These are phyloP conservation scores for Fusarium ambrosium DNA, from an alignment of 2,329 filamentous ascomycete genomes.

Conservation along the genomic window DNA sequence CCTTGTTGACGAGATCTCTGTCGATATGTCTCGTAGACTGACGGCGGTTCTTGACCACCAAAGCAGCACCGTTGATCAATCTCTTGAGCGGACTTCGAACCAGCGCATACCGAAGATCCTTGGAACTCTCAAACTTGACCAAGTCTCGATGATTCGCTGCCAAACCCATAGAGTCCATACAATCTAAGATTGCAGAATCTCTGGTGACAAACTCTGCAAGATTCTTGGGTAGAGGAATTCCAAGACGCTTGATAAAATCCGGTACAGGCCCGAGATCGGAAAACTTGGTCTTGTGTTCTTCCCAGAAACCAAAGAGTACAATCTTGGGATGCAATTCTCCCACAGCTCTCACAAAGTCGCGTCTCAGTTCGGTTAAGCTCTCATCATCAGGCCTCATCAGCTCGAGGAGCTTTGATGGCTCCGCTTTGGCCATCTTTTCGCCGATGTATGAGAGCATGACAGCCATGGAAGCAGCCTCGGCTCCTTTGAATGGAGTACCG, in stretches of 20 bases:
- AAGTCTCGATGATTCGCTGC: constrained; percentile 56
- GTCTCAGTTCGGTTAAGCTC: constrained; percentile 52
- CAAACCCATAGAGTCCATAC: constrained; percentile 53
- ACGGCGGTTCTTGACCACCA: constrained; percentile 54
- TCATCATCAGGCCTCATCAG: constrained; percentile 58
- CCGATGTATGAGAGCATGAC: constrained; percentile 54
- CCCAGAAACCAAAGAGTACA: constrained; percentile 56
- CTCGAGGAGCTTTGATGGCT: constrained; percentile 55
- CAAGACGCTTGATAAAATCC: constrained; percentile 39
- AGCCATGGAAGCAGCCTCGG: constrained; percentile 53
- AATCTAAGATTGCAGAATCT: constrained; percentile 56
- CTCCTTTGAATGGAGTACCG: constrained; percentile 57
- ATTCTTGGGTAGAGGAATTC: constrained; percentile 48
- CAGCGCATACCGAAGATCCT: constrained; percentile 53
- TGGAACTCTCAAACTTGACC: constrained; percentile 58
- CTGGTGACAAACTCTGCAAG: constrained; percentile 55
- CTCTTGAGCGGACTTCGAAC: constrained; percentile 55
- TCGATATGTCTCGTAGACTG: constrained; percentile 55
- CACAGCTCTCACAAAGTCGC: constrained; percentile 56
- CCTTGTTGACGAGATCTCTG: constrained; percentile 47
- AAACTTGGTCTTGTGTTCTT: constrained; percentile 56
- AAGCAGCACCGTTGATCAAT: constrained; percentile 53
- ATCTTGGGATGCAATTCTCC: constrained; percentile 54
- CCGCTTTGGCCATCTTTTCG: constrained; percentile 51
- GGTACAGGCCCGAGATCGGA: constrained; percentile 52